These are phyloP conservation scores for Prunus fruticosa DNA, from an alignment of 306 rosid species.

Conservation along the genomic window DNA sequence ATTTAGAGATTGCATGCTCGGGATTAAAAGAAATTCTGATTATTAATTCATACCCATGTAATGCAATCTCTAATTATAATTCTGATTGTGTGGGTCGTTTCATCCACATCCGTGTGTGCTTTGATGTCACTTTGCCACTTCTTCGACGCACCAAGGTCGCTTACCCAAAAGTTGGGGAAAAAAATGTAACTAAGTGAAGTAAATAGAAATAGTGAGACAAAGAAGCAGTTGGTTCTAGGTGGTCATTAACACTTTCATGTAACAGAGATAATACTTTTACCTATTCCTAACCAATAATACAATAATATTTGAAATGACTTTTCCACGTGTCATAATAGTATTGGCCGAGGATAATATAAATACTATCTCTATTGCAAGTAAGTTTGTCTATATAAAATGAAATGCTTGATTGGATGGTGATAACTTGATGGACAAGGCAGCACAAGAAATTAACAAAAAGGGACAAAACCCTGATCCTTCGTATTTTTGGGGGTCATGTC, in stretches of 20 bases:
- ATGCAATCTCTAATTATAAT: no score
- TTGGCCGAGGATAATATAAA: no score
- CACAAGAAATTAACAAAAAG: background rate
- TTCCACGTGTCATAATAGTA: fast-evolving
- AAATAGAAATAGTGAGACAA: background rate
- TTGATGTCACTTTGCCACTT: no score
- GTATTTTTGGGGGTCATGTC: background rate
- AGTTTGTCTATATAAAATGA: background rate
- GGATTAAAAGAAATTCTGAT: no score
- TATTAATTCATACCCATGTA: no score
- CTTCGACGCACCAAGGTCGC: no score
- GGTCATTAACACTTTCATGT: background rate
- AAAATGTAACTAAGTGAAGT: background rate
- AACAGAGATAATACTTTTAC: no score
- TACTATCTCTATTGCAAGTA: no score
- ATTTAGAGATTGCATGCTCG: no score
- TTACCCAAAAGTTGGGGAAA: no score
- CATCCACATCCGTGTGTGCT: no score
- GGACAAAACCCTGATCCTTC: conserved; percentile 19
- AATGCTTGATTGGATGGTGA: background rate
- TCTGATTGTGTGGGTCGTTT: no score
- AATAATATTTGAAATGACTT: fast-evolving
- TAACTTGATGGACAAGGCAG: conserved; percentile 9
- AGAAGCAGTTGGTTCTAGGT: background rate
- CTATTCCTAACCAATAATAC: fast-evolving